Conservation (phyloP, 768 basidiomycete species). For the Serendipita vermifera region DNA sequence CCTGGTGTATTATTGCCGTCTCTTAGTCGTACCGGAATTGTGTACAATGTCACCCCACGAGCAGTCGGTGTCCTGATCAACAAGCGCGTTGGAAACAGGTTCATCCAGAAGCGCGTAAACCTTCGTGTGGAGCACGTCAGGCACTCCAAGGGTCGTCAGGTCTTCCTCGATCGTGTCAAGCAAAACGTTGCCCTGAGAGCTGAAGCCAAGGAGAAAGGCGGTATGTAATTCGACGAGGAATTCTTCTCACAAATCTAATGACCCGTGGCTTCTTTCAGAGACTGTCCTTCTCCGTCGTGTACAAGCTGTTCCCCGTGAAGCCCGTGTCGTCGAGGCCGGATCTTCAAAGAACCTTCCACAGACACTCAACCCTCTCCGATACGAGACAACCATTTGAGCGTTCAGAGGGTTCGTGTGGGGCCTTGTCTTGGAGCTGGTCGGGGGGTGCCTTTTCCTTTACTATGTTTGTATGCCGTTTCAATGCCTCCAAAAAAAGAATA, state of each 20-base stretch:
- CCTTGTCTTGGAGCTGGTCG: background rate
- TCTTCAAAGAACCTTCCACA: slow-evolving; percentile 65
- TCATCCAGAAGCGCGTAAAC: slow-evolving; percentile 99
- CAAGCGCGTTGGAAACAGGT: slow-evolving; percentile 98
- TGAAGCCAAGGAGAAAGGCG: slow-evolving; percentile 83
- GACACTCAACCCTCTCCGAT: slow-evolving; percentile 83
- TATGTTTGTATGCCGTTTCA: slow-evolving; percentile 8
- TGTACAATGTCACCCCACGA: slow-evolving; percentile 94
- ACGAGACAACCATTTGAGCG: slow-evolving; percentile 90
- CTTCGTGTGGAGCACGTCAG: slow-evolving; percentile 88
- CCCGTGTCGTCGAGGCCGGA: slow-evolving; percentile 51
- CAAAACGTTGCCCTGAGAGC: slow-evolving; percentile 70
- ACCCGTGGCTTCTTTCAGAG: slow-evolving; percentile 37
- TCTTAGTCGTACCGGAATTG: slow-evolving; percentile 83
- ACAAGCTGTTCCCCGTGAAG: slow-evolving; percentile 68
- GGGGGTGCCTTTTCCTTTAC: background rate
- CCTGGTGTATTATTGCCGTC: background rate
- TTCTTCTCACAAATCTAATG: background rate
- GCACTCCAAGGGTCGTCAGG: slow-evolving; percentile 96
- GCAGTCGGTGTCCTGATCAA: slow-evolving; percentile 94
- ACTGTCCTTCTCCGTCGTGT: slow-evolving; percentile 75
- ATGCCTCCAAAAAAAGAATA: background rate
- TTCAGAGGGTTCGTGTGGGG: background rate
- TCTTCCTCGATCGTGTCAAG: slow-evolving; percentile 95
- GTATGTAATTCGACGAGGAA: slow-evolving; percentile 33